Evolutionary conservation across 176 grass and related monocot species (phyloP), one percentile per base, ranked within the genome.

Genomic region (Oryza punctata): DNA sequence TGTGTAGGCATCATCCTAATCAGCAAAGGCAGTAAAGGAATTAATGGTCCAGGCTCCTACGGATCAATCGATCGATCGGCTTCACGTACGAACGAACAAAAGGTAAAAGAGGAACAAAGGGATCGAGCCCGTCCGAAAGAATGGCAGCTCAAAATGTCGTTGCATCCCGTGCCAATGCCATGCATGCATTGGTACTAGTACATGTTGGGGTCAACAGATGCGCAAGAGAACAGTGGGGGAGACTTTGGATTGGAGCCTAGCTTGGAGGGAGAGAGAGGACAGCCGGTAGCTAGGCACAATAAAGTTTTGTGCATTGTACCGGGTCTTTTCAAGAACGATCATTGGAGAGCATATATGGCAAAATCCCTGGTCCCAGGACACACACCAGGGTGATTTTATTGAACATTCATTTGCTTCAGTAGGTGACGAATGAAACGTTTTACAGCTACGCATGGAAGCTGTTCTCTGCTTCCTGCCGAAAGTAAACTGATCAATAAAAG

Each of bases 1-100:
- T 30, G 59, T 28, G 69, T 46, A 81, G 63, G 41, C 44, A 30
- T 73, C 84, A 71, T 26, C 67, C 11, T 60, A 67, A 44, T 43
- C 12, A 69, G 6, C 71, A 45, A 69, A 44, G 11, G 78, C 18
- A 81, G 32, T 8, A 65, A 80, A 16, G 12, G 11, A 2, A 52
- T 18, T 15, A 74, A 69, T 77, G 73, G 46, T 87, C 85, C 46
- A 74, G 10, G 4, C 21, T 61, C 21, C 21, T 23, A 61, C 8
- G 21, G 57, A 61, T 61, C 49, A 14, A 52, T 41, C 38, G 49
- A 52, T 52, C 21, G 57, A 61, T 61, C 57, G 19, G 6, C 19
- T 59, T 59, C 19, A 59, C 19, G 37, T 38, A 38, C 37, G 37
- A 38, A 38, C 37, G 37, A 44, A 24, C 50, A 16, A 76, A 84